Evolutionary conservation across 73 alveolate species (phyloP).

Genomic region (Effrenium voratum): DNA sequence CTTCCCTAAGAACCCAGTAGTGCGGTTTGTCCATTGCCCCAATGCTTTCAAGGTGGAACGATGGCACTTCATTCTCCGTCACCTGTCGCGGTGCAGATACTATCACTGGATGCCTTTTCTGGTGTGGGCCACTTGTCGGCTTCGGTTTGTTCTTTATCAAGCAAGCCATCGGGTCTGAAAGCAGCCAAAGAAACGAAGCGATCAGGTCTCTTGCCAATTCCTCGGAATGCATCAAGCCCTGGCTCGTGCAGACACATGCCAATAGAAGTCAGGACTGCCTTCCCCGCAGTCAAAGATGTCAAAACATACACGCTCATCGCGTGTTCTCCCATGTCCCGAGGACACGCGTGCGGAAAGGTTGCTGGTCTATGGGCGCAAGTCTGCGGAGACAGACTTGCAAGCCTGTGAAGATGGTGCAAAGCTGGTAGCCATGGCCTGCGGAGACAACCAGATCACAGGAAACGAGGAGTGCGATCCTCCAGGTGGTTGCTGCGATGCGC

Average conservation of each 20-base stretch:
- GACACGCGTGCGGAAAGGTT: not conserved
- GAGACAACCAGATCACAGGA: not conserved
- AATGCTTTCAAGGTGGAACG: not conserved
- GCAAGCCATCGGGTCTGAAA: too few relatives aligned
- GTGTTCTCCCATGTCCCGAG: not conserved
- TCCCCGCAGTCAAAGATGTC: too few relatives aligned
- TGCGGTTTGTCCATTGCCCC: too few relatives aligned
- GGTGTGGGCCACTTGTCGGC: not conserved
- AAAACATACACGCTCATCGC: too few relatives aligned
- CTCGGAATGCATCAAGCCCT: not conserved
- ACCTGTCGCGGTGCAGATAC: not conserved
- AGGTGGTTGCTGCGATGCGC: not conserved
- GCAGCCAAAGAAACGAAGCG: too few relatives aligned
- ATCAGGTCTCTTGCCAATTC: not conserved
- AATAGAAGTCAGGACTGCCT: not conserved
- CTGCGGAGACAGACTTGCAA: not conserved
- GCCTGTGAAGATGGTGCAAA: not conserved
- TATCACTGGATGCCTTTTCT: not conserved
- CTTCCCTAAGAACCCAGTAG: too few relatives aligned
- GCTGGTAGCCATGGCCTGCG: not conserved
- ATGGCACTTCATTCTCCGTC: not conserved
- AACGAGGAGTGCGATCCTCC: constrained; percentile 14
- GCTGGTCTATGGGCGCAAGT: constrained; percentile 12
- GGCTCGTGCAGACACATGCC: constrained; percentile 6
- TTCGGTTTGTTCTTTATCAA: too few relatives aligned